Evolutionary conservation across 2,329 filamentous ascomycete genomes (phyloP).

Genomic region (Fusarium tricinctum): DNA sequence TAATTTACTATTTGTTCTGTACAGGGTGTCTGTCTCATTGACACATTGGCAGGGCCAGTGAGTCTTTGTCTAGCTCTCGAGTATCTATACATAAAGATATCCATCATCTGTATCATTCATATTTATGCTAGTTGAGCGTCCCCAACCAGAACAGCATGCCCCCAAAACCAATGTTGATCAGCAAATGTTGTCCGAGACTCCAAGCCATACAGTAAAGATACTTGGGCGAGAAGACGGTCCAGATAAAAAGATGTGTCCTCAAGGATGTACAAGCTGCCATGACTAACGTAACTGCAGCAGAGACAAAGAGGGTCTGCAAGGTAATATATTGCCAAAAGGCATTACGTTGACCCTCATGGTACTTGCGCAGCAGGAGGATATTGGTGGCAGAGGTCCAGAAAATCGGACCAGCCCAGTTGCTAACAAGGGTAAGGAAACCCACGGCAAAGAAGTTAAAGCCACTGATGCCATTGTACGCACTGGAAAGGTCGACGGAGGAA

Average conservation of each 20-base stretch:
- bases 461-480: constrained; percentile 91
- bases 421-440: constrained; percentile 84
- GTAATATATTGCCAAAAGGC: constrained; percentile 68
- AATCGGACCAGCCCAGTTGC: constrained; percentile 92
- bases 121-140: constrained; percentile 31
- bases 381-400: constrained; percentile 84
- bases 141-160: constrained; percentile 70
- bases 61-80: constrained; percentile 5
- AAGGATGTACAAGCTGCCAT: constrained; percentile 91
- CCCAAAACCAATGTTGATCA: constrained; percentile 76
- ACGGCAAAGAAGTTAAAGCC: constrained; percentile 86
- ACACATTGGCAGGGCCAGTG: not conserved
- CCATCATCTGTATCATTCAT: constrained; percentile 5
- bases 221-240: constrained; percentile 98
- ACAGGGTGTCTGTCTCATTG: constrained; percentile 18
- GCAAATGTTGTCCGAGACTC: constrained; percentile 84
- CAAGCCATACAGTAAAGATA: constrained; percentile 94
- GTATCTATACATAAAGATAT: constrained; percentile 17
- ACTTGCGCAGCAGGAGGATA: constrained; percentile 66
- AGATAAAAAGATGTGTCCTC: constrained; percentile 93
- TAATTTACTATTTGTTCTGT: constrained; percentile 27
- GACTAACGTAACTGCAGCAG: constrained; percentile 75
- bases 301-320: constrained; percentile 78
- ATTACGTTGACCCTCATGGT: constrained; percentile 43
- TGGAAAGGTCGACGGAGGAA: constrained; percentile 93